Evolutionary conservation across 164 flowering plant species (phyloP).

Genomic region (Magnolia kwangsiensis): DNA sequence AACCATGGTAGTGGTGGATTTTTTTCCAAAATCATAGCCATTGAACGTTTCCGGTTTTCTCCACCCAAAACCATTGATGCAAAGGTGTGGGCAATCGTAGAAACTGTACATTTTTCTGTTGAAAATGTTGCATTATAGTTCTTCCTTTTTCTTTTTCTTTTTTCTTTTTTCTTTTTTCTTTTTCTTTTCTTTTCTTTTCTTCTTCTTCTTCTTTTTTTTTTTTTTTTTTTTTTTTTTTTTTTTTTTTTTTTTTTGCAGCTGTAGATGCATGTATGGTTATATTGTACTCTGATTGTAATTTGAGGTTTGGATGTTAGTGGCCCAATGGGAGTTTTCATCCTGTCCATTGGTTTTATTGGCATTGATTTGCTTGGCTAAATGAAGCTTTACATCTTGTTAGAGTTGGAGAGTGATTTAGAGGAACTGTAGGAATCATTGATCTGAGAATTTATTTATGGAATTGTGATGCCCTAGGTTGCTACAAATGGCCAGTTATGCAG

Average conservation of each 20-base stretch:
- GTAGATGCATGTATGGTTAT: not conserved
- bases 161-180: too few species aligned
- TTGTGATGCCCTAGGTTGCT: too few species aligned
- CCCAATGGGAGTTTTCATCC: not conserved
- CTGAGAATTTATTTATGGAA: too few species aligned
- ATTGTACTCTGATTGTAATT: not conserved
- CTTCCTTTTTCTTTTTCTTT: not conserved
- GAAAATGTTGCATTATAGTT: not conserved
- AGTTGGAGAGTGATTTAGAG: not conserved
- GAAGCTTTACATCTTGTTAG: not conserved
- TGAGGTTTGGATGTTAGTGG: not conserved
- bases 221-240: not conserved
- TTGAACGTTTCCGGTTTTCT: not conserved
- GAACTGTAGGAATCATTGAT: too few species aligned
- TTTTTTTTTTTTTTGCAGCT: not conserved
- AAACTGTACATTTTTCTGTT: not conserved
- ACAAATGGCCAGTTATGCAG: too few species aligned
- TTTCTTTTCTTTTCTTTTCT: not conserved
- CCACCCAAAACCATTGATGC: too few species aligned
- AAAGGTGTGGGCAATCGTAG: not conserved
- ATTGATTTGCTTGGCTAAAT: not conserved
- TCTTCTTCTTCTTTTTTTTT: not conserved
- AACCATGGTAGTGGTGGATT: slow-evolving; percentile 41
- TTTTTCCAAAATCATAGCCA: not conserved
- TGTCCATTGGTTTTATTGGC: not conserved